Conservation (phyloP, 768 basidiomycete species). For the Gelatoporia subvermispora region DNA sequence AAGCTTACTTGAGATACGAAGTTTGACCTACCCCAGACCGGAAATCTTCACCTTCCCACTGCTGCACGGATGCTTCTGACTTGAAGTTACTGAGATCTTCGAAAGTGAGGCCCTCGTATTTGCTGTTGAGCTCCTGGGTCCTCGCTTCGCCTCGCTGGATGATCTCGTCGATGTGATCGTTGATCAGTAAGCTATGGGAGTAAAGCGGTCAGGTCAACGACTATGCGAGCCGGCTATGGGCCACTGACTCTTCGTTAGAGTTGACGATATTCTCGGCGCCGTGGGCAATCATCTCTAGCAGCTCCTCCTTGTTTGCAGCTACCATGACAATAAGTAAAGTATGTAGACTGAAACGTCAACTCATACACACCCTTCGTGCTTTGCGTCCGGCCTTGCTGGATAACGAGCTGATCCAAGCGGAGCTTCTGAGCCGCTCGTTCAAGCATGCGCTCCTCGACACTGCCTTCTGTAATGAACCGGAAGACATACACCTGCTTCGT, state of each 20-base stretch:
- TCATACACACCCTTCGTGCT: conserved; percentile 60
- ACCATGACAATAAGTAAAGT: background rate
- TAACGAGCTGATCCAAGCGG: conserved; percentile 91
- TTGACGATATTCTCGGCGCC: conserved; percentile 97
- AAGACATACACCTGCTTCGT: conserved; percentile 98
- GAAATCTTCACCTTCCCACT: conserved; percentile 97
- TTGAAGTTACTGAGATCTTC: conserved; percentile 98
- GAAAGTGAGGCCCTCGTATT: conserved; percentile 88
- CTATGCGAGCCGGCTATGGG: background rate
- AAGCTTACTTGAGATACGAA: background rate
- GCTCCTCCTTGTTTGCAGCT: conserved; percentile 93
- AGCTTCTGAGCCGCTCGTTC: conserved; percentile 95
- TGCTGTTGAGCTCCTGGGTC: conserved; percentile 81
- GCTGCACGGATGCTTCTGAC: conserved; percentile 83
- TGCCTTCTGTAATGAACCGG: conserved; percentile 93
- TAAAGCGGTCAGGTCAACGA: background rate
- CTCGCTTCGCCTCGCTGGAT: conserved; percentile 89
- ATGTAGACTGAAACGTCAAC: background rate
- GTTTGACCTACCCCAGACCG: conserved; percentile 49
- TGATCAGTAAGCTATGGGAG: conserved; percentile 55
- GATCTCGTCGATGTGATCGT: conserved; percentile 92
- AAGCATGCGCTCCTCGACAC: conserved; percentile 92
- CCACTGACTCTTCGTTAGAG: conserved; percentile 59
- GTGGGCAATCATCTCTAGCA: conserved; percentile 97
- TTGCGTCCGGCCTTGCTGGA: conserved; percentile 90